A percentile compares a stretch with the other conserved stretches of the same genome.
Conservation (phyloP, 208 protist genomes). For the Trypanosomatidae sp. region DNA sequence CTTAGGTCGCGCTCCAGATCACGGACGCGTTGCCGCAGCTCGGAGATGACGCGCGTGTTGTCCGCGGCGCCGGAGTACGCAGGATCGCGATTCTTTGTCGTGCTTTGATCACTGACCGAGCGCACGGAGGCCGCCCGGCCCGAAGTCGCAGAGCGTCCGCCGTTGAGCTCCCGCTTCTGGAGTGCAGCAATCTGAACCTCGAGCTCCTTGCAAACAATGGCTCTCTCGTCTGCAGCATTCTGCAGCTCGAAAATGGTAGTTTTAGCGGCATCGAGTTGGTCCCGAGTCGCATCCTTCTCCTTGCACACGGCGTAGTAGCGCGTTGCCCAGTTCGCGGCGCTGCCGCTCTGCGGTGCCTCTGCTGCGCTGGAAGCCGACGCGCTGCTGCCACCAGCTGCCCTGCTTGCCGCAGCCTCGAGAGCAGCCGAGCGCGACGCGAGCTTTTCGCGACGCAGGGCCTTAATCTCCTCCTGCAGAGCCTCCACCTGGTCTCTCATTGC, state of each 20-base stretch:
- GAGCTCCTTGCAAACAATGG: conserved; percentile 47
- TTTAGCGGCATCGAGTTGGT: conserved; percentile 42
- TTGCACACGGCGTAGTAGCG: conserved; percentile 20
- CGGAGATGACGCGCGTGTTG: not conserved
- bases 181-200: conserved; percentile 39
- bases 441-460: conserved; percentile 16
- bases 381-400: too few species aligned
- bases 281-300: conserved; percentile 46
- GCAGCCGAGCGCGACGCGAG: conserved; percentile 2
- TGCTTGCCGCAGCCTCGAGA: too few species aligned
- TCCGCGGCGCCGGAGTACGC: too few species aligned
- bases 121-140: conserved; percentile 1
- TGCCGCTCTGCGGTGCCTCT: not conserved
- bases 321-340: conserved; percentile 4
- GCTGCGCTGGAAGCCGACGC: too few species aligned
- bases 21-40: conserved; percentile 17
- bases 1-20: conserved; percentile 24
- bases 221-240: conserved; percentile 33
- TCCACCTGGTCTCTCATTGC: conserved; percentile 69
- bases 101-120: conserved; percentile 2
- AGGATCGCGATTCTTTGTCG: too few species aligned
- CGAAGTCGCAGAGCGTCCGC: not conserved
- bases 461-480: conserved; percentile 27
- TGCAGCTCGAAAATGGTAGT: conserved; percentile 34
- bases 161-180: conserved; percentile 21